Evolutionary conservation across 345 rosid species (phyloP).

Genomic region (Acer campestre): DNA sequence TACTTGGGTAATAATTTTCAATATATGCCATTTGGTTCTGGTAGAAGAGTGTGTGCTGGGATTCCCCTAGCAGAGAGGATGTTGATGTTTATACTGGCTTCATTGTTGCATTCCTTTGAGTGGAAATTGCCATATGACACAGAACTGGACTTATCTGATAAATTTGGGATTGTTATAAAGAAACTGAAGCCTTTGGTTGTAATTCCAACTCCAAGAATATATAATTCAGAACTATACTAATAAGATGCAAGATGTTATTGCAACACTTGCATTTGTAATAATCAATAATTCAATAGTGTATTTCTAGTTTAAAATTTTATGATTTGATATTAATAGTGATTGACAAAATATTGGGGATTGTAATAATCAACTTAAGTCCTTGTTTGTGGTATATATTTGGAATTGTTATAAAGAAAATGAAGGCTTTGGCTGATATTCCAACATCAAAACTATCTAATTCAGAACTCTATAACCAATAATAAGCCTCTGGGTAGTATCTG

Average conservation of each 20-base stretch:
- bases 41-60: constrained; percentile 46
- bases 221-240: constrained; percentile 15
- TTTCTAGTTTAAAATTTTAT: too few relatives aligned
- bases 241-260: neutral
- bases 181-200: constrained; percentile 14
- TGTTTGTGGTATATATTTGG: too few relatives aligned
- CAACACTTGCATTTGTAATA: too few relatives aligned
- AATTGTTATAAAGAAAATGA: too few relatives aligned
- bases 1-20: constrained; percentile 32
- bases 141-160: constrained; percentile 11
- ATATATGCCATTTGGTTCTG: constrained; percentile 49
- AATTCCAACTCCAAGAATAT: constrained; percentile 21
- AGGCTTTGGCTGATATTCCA: too few relatives aligned
- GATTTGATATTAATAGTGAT: too few relatives aligned
- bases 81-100: constrained; percentile 31
- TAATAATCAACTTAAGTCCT: too few relatives aligned
- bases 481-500: too few relatives aligned
- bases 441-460: constrained; percentile 17
- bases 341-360: too few relatives aligned
- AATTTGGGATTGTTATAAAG: constrained; percentile 25
- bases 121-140: constrained; percentile 33
- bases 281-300: too few relatives aligned
- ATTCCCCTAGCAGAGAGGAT: constrained; percentile 38
- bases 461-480: constrained; percentile 4
- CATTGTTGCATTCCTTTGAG: constrained; percentile 34